Conservation (phyloP, 768 basidiomycete species). For the Mycena alexandri region DNA sequence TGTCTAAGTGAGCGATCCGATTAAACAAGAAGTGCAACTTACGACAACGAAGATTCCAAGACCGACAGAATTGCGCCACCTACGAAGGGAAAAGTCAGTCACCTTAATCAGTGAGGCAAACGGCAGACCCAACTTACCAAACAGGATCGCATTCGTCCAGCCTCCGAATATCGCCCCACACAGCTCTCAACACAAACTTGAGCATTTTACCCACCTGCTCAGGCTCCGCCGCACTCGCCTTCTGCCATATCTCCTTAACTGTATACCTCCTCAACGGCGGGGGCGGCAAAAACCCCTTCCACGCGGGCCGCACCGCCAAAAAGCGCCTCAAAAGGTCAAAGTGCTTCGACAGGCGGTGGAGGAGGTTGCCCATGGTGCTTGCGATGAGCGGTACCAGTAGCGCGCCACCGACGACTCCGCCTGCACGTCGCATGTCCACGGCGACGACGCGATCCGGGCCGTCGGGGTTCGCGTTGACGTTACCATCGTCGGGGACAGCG, state of each 20-base stretch:
- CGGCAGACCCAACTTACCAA: constrained; percentile 58
- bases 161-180: constrained; percentile 68
- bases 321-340: constrained; percentile 56
- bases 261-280: constrained; percentile 41
- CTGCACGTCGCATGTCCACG: constrained; percentile 71
- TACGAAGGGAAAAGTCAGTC: constrained; percentile 37
- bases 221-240: constrained; percentile 28
- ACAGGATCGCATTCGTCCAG: constrained; percentile 81
- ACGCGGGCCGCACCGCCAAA: constrained; percentile 47
- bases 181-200: constrained; percentile 58
- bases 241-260: constrained; percentile 35
- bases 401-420: constrained; percentile 77
- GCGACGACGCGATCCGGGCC: constrained; percentile 53
- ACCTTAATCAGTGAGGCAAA: neutral
- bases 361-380: constrained; percentile 70
- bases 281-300: constrained; percentile 31
- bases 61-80: constrained; percentile 79
- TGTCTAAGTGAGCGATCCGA: neutral
- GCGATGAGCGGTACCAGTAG: constrained; percentile 77
- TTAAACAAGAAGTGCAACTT: no score
- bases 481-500: no score
- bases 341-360: constrained; percentile 66
- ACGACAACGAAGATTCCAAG: constrained; percentile 78
- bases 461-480: constrained; percentile 39
- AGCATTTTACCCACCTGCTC: constrained; percentile 44